Evolutionary conservation across 2,329 filamentous ascomycete genomes (phyloP), one percentile per base, ranked within the genome.

Genomic region (Cladosporium sp.): DNA sequence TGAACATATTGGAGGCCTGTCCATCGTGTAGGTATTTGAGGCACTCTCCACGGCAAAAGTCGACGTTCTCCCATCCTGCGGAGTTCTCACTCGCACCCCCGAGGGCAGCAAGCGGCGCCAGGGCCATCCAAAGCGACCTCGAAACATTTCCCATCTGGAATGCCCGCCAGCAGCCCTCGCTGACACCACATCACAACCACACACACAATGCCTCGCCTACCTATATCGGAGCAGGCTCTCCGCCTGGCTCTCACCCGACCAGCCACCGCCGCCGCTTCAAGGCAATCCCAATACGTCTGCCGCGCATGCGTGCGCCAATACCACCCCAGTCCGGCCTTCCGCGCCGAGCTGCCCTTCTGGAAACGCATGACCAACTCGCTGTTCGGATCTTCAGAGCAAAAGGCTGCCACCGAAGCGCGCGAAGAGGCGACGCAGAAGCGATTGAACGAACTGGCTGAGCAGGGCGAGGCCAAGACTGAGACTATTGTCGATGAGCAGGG

Each of bases 221-320:
- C 57, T 11, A 40, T 54, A 54, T 30, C 67, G 43, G 61, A 65
- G 58, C 66, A 66, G 65, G 69, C 68, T 42, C 59, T 69, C 49
- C 65, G 66, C 59, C 64, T 68, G 20, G 64, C 64, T 20, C 54
- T 52, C 19, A 38, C 34, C 19, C 57, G 40, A 38, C 49, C 57
- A 19, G 28, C 54, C 8, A 55, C 63, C 15, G 25, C 63, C 19
- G 25, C 62, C 30, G 36, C 34, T 34, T 38, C 49, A n/a, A 30
- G 43, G 17, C 55, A 60, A 9, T 65, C 61, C 22, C 63, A 58
- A 39, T 67, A 67, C 55, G 58, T 71, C 37, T 71, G 69, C 63
- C 63, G 61, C 25, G 59, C 67, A 17, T 72, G 69, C 60, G 60
- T 61, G 7, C 68, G 68, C 50, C 66, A 67, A 63, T 66, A 69